Evolutionary conservation across 2,329 filamentous ascomycete species (phyloP).

Genomic region (Neofusicoccum sp.): DNA sequence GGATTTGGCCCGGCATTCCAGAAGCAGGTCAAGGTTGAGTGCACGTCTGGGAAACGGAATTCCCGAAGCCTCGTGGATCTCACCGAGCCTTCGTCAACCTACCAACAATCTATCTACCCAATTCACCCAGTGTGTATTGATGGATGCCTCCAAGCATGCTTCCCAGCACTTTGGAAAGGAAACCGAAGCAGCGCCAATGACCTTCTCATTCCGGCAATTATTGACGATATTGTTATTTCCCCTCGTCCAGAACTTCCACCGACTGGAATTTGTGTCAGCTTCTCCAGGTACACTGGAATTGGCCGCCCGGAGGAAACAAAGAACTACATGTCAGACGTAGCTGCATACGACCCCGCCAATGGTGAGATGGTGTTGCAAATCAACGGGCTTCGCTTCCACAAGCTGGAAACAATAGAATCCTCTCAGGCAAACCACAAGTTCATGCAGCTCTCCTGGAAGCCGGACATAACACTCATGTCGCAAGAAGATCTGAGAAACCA

Average conservation of each 20-base stretch:
- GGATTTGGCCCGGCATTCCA: conserved; percentile 23
- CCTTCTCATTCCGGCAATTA: conserved; percentile 28
- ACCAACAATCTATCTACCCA: conserved; percentile 27
- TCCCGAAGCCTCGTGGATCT: conserved; percentile 22
- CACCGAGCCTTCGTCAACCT: conserved; percentile 22
- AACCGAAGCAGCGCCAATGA: conserved; percentile 19
- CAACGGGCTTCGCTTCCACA: conserved; percentile 25
- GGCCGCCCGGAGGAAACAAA: conserved; percentile 23
- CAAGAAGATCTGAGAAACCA: too few species aligned
- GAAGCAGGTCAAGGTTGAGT: background rate
- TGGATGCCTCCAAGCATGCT: conserved; percentile 31
- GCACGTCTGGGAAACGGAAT: background rate
- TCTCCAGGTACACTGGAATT: conserved; percentile 23
- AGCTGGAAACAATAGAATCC: conserved; percentile 18
- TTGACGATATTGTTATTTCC: conserved; percentile 30
- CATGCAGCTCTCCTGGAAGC: conserved; percentile 26
- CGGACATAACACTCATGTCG: conserved; percentile 23
- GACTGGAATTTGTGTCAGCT: conserved; percentile 10
- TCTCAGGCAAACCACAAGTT: conserved; percentile 14
- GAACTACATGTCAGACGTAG: conserved; percentile 20
- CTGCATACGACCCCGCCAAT: background rate
- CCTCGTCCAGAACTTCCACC: background rate
- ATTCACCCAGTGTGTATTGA: conserved; percentile 34
- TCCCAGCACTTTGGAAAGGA: background rate
- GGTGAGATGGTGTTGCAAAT: conserved; percentile 25